Conservation (phyloP, 805 yeast genomes). For the Saccharomycopsis sp. region DNA sequence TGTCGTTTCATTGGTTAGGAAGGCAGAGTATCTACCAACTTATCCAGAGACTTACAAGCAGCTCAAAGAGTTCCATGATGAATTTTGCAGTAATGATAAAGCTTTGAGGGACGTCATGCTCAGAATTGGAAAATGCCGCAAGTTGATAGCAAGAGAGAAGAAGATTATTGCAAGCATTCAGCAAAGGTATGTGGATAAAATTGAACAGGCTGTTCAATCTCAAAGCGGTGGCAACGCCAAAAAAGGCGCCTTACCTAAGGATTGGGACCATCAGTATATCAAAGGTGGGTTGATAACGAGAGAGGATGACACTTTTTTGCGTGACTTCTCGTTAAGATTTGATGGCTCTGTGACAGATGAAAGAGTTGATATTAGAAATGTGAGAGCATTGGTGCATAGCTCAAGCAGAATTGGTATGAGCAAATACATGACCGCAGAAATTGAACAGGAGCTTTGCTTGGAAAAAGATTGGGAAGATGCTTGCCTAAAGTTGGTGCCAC, state of each 20-base stretch:
- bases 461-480: constrained; percentile 29
- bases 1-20: constrained; percentile 8
- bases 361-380: constrained; percentile 28
- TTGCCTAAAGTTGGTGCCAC: constrained; percentile 29
- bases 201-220: too few relatives aligned
- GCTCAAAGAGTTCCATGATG: constrained; percentile 2
- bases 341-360: constrained; percentile 27
- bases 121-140: background rate
- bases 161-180: background rate
- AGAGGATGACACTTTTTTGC: constrained; percentile 8
- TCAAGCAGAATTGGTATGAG: constrained; percentile 20
- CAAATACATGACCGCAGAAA: constrained; percentile 17
- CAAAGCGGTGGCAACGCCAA: too few relatives aligned
- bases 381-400: constrained; percentile 23
- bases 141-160: constrained; percentile 1
- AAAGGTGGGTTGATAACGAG: constrained; percentile 4
- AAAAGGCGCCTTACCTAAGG: too few relatives aligned
- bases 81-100: background rate
- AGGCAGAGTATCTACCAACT: background rate
- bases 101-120: background rate
- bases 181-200: too few relatives aligned
- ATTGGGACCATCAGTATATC: too few relatives aligned
- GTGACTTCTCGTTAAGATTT: constrained; percentile 20
- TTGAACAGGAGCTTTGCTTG: constrained; percentile 23
- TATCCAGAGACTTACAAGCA: constrained; percentile 9